Percentiles rank a stretch among this genome's conserved stretches.
Evolutionary conservation across 768 basidiomycete genomes (phyloP).

Genomic region (Leucocoprinus sp.): DNA sequence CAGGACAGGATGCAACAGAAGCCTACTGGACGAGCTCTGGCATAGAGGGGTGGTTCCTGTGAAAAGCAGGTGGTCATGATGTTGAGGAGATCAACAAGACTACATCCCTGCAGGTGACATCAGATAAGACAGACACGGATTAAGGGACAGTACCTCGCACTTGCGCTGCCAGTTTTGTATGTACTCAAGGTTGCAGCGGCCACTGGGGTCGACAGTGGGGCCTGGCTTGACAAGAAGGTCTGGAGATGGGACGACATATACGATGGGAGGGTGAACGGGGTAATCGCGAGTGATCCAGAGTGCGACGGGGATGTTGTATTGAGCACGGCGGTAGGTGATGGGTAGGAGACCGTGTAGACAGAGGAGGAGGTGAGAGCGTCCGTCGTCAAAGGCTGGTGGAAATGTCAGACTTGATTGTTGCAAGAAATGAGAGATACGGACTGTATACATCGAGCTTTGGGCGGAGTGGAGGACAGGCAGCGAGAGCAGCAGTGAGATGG

Average conservation of each 20-base stretch:
- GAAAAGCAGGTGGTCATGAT: slow-evolving; percentile 82
- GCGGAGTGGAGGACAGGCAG: slow-evolving; percentile 45
- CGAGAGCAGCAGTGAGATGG: slow-evolving; percentile 56
- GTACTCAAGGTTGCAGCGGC: slow-evolving; percentile 62
- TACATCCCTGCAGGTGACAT: slow-evolving; percentile 53
- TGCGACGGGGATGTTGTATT: slow-evolving; percentile 92
- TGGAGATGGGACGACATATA: slow-evolving; percentile 85
- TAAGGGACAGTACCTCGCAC: slow-evolving; percentile 55
- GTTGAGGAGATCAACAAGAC: slow-evolving; percentile 62
- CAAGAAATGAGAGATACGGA: slow-evolving; percentile 14
- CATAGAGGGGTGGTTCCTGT: slow-evolving; percentile 79
- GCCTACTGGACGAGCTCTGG: slow-evolving; percentile 38
- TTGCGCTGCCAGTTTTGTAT: slow-evolving; percentile 73
- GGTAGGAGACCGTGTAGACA: slow-evolving; percentile 89
- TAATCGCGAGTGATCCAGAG: slow-evolving; percentile 85
- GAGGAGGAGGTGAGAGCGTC: slow-evolving; percentile 84
- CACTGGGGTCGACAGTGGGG: slow-evolving; percentile 73
- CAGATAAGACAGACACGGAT: slow-evolving; percentile 13
- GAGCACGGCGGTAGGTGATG: slow-evolving; percentile 62
- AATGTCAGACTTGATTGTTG: slow-evolving; percentile 10
- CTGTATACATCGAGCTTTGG: slow-evolving; percentile 83
- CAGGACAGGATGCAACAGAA: background rate
- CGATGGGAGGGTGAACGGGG: slow-evolving; percentile 74
- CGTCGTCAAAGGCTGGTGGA: slow-evolving; percentile 80
- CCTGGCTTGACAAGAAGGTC: slow-evolving; percentile 84